A percentile compares a stretch with the other conserved stretches of the same genome.
Evolutionary conservation across 176 grass and related monocot genomes (phyloP).

Genomic region (Juncus inflexus): DNA sequence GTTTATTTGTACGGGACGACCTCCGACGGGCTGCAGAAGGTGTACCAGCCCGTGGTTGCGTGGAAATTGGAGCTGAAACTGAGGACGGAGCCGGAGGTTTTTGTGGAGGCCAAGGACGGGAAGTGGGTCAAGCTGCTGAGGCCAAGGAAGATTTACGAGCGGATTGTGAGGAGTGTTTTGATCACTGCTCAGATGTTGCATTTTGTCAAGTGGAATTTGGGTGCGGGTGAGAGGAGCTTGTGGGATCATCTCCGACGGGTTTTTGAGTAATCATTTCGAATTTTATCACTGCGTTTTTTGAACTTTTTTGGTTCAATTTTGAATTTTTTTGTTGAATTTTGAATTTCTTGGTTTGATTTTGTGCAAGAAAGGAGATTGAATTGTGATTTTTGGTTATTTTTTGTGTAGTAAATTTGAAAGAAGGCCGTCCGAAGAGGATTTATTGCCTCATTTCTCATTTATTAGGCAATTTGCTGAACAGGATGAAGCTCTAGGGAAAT

Average conservation of each 20-base stretch:
- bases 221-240: conserved; percentile 47
- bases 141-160: conserved; percentile 44
- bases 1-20: conserved; percentile 39
- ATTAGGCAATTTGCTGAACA: conserved; percentile 53
- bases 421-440: conserved; percentile 57
- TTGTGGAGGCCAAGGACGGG: conserved; percentile 33
- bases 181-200: conserved; percentile 61
- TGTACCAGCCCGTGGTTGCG: conserved; percentile 43
- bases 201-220: conserved; percentile 58
- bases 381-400: neutral
- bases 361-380: neutral
- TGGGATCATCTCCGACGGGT: conserved; percentile 63
- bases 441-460: conserved; percentile 51
- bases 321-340: neutral
- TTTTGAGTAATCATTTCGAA: conserved; percentile 39
- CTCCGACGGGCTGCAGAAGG: conserved; percentile 25
- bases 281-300: conserved; percentile 25
- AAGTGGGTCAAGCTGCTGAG: conserved; percentile 57
- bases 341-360: conserved; percentile 20
- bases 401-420: conserved; percentile 63
- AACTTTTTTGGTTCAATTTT: conserved; percentile 1
- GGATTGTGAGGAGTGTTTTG: conserved; percentile 35
- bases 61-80: conserved; percentile 54
- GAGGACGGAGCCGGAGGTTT: conserved; percentile 23
- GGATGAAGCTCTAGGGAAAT: conserved; percentile 55